Conservation (phyloP, 371 early-diverging fungal genomes). For the Basidiobolus heterosporus region DNA sequence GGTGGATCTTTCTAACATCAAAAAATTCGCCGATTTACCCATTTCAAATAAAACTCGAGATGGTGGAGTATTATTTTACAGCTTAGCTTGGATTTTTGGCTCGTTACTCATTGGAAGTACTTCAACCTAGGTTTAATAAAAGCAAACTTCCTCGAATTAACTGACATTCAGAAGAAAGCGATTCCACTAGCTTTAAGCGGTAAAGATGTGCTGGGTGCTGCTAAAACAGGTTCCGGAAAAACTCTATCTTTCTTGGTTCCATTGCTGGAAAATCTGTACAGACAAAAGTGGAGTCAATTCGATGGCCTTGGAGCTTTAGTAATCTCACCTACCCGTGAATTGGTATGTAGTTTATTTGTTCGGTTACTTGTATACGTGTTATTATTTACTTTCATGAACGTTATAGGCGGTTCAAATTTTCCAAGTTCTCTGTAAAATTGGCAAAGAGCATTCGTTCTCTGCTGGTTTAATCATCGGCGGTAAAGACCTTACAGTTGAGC, state of each 20-base stretch:
- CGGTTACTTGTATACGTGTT: background rate
- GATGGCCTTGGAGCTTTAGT: conserved; percentile 88
- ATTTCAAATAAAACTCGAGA: background rate
- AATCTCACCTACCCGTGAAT: conserved; percentile 96
- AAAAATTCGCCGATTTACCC: background rate
- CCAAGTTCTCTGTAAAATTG: conserved; percentile 78
- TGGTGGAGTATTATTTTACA: background rate
- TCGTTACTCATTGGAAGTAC: background rate
- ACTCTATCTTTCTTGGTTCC: conserved; percentile 96
- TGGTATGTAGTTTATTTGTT: conserved; percentile 19
- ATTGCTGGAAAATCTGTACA: conserved; percentile 46
- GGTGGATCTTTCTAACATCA: too few species aligned
- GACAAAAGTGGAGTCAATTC: conserved; percentile 61
- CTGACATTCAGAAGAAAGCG: conserved; percentile 90
- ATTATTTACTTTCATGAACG: conserved; percentile 1
- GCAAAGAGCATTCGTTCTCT: conserved; percentile 67
- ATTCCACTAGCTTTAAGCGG: conserved; percentile 76
- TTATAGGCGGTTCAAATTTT: conserved; percentile 81
- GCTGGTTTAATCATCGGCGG: conserved; percentile 96
- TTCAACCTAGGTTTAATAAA: conserved; percentile 32
- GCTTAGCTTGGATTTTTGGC: background rate
- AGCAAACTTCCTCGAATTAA: conserved; percentile 78
- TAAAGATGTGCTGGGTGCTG: conserved; percentile 90
- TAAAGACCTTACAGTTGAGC: conserved; percentile 77
- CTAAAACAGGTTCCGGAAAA: conserved; percentile 99